A percentile compares a stretch with the other conserved stretches of the same genome.
Evolutionary conservation across 2,329 filamentous ascomycete genomes (phyloP).

Genomic region (Colletotrichum phormii): DNA sequence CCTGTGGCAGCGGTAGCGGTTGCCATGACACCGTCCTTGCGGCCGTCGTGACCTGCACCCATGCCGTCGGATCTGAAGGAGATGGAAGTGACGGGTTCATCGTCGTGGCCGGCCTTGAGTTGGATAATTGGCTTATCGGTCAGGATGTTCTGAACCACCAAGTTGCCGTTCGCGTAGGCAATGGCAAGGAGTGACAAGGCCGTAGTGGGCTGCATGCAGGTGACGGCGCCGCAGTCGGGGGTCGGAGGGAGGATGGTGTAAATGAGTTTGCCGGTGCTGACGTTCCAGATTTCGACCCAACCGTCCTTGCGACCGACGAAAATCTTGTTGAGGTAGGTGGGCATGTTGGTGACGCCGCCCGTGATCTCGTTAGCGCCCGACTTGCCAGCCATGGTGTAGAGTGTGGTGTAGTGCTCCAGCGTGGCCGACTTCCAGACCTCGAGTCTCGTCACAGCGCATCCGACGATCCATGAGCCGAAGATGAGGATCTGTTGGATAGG

Average conservation of each 20-base stretch:
- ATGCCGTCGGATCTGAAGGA: conserved; percentile 90
- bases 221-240: conserved; percentile 81
- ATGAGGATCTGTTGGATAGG: conserved; percentile 82
- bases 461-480: conserved; percentile 93
- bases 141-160: conserved; percentile 85
- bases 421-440: conserved; percentile 90
- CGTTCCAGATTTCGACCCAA: conserved; percentile 96
- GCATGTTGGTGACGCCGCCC: conserved; percentile 86
- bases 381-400: conserved; percentile 69
- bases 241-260: conserved; percentile 87
- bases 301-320: conserved; percentile 90
- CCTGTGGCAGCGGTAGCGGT: conserved; percentile 83
- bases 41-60: conserved; percentile 89
- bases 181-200: conserved; percentile 89
- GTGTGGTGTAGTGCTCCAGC: conserved; percentile 90
- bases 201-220: conserved; percentile 85
- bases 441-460: conserved; percentile 78
- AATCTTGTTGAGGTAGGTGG: conserved; percentile 95
- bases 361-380: conserved; percentile 77
- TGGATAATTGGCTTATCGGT: conserved; percentile 79
- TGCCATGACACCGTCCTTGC: conserved; percentile 91
- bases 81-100: conserved; percentile 80
- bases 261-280: conserved; percentile 90
- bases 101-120: conserved; percentile 73
- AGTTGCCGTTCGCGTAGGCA: conserved; percentile 82